A percentile compares a stretch with the other conserved stretches of the same genome.
Conservation (phyloP, 768 basidiomycete species). For the Gymnopilus junonius region DNA sequence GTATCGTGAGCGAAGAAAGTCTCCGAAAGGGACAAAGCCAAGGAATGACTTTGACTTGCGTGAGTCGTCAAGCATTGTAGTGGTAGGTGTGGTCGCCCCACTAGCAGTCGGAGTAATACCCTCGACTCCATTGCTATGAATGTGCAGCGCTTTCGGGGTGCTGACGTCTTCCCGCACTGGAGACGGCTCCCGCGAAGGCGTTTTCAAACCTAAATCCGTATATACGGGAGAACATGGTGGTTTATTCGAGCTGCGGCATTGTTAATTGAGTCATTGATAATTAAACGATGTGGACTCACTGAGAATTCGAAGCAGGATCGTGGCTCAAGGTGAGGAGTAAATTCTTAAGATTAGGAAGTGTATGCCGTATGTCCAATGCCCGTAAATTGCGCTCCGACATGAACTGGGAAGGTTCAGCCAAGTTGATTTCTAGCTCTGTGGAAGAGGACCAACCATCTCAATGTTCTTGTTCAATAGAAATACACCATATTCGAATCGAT, state of each 20-base stretch:
- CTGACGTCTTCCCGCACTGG: slow-evolving; percentile 21
- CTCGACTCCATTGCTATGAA: slow-evolving; percentile 19
- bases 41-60: slow-evolving; percentile 54
- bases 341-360: slow-evolving; percentile 95
- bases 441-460: slow-evolving; percentile 69
- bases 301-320: slow-evolving; percentile 54
- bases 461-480: slow-evolving; percentile 97
- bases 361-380: slow-evolving; percentile 93
- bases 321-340: slow-evolving; percentile 84
- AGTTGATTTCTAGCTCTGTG: not conserved
- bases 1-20: slow-evolving; percentile 65
- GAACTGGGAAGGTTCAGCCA: slow-evolving; percentile 53
- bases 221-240: slow-evolving; percentile 31
- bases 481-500: slow-evolving; percentile 97
- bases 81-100: slow-evolving; percentile 63
- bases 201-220: slow-evolving; percentile 28
- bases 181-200: slow-evolving; percentile 24
- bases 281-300: slow-evolving; percentile 43
- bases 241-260: slow-evolving; percentile 13
- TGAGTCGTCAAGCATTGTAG: slow-evolving; percentile 36
- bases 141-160: slow-evolving; percentile 43
- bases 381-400: slow-evolving; percentile 91
- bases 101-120: slow-evolving; percentile 54
- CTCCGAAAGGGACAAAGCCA: slow-evolving; percentile 65
- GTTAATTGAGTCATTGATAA: not conserved